Conservation (phyloP, 1,284 basidiomycete genomes). For the Moesziomyces parantarcticus region DNA sequence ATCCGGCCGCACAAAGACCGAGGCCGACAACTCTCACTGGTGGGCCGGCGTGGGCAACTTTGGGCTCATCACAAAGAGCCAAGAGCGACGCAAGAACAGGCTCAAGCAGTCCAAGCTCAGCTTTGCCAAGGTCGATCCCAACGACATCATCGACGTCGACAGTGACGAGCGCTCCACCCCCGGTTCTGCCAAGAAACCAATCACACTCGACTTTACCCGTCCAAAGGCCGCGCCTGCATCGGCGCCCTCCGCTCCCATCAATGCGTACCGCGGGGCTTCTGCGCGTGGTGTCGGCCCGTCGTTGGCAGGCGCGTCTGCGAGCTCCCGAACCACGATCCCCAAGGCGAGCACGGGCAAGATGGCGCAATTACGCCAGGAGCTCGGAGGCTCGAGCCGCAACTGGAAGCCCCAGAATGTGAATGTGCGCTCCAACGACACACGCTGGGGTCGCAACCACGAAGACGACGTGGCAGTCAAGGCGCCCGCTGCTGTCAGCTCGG, state of each 20-base stretch:
- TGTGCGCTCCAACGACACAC: slow-evolving; percentile 21
- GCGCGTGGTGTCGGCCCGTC: slow-evolving; percentile 21
- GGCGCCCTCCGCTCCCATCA: slow-evolving; percentile 44
- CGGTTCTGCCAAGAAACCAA: slow-evolving; percentile 20
- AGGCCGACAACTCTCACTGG: slow-evolving; percentile 42
- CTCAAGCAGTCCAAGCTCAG: slow-evolving; percentile 58
- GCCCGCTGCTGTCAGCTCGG: slow-evolving; percentile 55
- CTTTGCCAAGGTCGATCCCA: slow-evolving; percentile 41
- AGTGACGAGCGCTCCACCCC: slow-evolving; percentile 12
- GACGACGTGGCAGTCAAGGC: slow-evolving; percentile 52
- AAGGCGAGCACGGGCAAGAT: slow-evolving; percentile 46
- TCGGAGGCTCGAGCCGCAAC: slow-evolving; percentile 36
- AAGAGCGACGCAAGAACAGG: slow-evolving; percentile 30
- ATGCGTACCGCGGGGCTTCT: slow-evolving; percentile 44
- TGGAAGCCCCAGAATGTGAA: slow-evolving; percentile 49
- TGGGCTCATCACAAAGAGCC: slow-evolving; percentile 32
- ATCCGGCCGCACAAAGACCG: slow-evolving; percentile 7
- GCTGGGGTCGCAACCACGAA: slow-evolving; percentile 49
- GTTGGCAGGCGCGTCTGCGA: slow-evolving; percentile 9
- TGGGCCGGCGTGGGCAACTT: slow-evolving; percentile 43
- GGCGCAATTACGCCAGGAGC: slow-evolving; percentile 53
- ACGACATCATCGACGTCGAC: slow-evolving; percentile 50
- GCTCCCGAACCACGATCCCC: slow-evolving; percentile 15
- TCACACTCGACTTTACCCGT: slow-evolving; percentile 44
- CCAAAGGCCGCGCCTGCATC: slow-evolving; percentile 22